phyloP scores from a whole-genome alignment of 1,284 basidiomycete genomes.

The Apiotrichum domesticum region DNA sequence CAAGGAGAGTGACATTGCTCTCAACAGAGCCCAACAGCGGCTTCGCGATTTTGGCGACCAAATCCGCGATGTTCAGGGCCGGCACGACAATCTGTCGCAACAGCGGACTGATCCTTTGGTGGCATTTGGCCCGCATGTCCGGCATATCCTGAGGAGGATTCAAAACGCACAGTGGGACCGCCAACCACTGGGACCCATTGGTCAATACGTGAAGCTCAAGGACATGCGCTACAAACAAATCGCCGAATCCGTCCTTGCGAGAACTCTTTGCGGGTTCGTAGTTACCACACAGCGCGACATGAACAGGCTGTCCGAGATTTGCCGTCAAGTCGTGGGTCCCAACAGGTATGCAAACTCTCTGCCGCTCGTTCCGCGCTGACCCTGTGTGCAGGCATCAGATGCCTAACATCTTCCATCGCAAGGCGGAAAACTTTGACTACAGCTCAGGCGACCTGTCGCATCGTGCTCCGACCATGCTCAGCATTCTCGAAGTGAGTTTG shows the following conservation, averaged over 20 bases:
- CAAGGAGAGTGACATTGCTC: not conserved
- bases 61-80: not conserved
- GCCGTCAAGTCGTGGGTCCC: constrained; percentile 46
- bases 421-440: constrained; percentile 70
- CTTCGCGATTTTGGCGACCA: not conserved
- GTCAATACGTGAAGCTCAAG: constrained; percentile 64
- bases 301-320: constrained; percentile 56
- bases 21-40: not conserved
- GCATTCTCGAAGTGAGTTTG: constrained; percentile 67
- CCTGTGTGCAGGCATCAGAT: not conserved
- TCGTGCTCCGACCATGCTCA: constrained; percentile 66
- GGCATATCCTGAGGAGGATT: constrained; percentile 55
- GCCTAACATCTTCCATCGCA: not conserved
- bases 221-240: constrained; percentile 65
- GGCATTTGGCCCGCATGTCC: constrained; percentile 41
- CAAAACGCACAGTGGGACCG: constrained; percentile 58
- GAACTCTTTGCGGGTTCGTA: constrained; percentile 64
- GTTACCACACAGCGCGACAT: constrained; percentile 70
- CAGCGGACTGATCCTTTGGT: constrained; percentile 52
- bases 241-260: constrained; percentile 61
- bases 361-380: not conserved
- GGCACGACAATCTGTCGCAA: not conserved
- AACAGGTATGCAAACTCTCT: constrained; percentile 19
- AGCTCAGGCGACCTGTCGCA: constrained; percentile 58
- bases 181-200: constrained; percentile 80